Evolutionary conservation across 2,329 filamentous ascomycete species (phyloP).

Genomic region (Beauveria sp.): DNA sequence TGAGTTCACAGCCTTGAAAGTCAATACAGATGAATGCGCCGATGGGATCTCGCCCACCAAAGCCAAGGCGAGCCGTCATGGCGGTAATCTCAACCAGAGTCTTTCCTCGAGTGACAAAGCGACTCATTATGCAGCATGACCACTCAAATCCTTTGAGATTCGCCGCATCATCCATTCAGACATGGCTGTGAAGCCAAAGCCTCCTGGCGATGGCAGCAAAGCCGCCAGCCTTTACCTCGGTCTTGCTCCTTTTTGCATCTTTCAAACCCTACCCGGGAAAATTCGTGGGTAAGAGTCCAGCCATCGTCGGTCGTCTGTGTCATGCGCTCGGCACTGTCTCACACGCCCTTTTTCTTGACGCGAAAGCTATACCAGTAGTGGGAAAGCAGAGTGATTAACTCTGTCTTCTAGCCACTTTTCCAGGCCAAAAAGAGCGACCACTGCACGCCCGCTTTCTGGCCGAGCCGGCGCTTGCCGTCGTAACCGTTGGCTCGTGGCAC

Average conservation of each 20-base stretch:
- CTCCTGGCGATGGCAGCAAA: slow-evolving; percentile 34
- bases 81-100: slow-evolving; percentile 44
- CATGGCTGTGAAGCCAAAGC: slow-evolving; percentile 47
- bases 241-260: slow-evolving; percentile 27
- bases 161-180: slow-evolving; percentile 36
- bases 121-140: slow-evolving; percentile 36
- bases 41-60: neutral
- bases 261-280: slow-evolving; percentile 35
- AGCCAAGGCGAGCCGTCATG: neutral
- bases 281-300: slow-evolving; percentile 47
- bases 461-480: slow-evolving; percentile 50
- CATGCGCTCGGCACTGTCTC: slow-evolving; percentile 50
- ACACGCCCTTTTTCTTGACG: slow-evolving; percentile 54
- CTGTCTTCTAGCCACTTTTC: slow-evolving; percentile 27
- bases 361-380: slow-evolving; percentile 40
- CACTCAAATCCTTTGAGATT: slow-evolving; percentile 25
- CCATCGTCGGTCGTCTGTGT: slow-evolving; percentile 47
- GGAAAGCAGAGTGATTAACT: slow-evolving; percentile 25
- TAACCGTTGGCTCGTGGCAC: slow-evolving; percentile 44
- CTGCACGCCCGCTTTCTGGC: slow-evolving; percentile 44
- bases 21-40: neutral
- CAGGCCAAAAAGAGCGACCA: slow-evolving; percentile 42
- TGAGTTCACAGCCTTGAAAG: no score
- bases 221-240: slow-evolving; percentile 33
- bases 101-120: slow-evolving; percentile 46